Base-by-base conservation (phyloP, 2,329 filamentous ascomycete species). In the Beauveria scarabaeidicola region DNA sequence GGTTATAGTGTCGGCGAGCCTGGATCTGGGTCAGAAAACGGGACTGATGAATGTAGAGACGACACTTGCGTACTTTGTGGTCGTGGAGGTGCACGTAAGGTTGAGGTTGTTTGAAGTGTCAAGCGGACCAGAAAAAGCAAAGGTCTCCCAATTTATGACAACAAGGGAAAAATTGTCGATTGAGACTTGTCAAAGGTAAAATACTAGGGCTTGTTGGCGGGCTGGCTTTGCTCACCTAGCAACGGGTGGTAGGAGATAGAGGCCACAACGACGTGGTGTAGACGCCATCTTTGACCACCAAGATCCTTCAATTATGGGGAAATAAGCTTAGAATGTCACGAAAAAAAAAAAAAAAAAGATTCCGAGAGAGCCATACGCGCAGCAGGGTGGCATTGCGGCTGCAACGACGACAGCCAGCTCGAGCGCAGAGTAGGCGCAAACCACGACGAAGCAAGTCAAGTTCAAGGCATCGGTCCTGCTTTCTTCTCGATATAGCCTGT, bases 371-470 rank as follows among this genome's bases (percentile, higher is more conserved):
- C 23, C 2, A 15, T 17, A 9, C 2, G 13, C 9, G 10, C 9
- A 23, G 17, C 36, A 53, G 17, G n/a, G 17, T 19, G 15, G 21
- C 36, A 53, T 41, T 40, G 25, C 25, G 11, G 8, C 40, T 9
- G n/a, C 40, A 46, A 46, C 23, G n/a, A 44, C 23, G 25, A 46
- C 43, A n/a, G 23, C 8, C 38, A 23, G 44, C 46, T 41, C 23
- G 46, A 51, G 32, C 29, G 13, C 44, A 36, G 40, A 52, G 48
- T 29, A 58, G 56, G 56, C 38, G 56, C 56, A 52, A 58, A 21
- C 48, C 47, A 58, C 56, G 11, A 52, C 40, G 38, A 40, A 58
- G 47, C 25, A 52, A 52, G 56, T 51, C 27, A 46, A 21, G 25
- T 44, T 43, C 40, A 29, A 38, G 23, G 19, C 56, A 17, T 19